Percentiles rank a stretch among this genome's conserved stretches.
Evolutionary conservation across 2,329 filamentous ascomycete species (phyloP).

Genomic region (Penicillium thymicola): DNA sequence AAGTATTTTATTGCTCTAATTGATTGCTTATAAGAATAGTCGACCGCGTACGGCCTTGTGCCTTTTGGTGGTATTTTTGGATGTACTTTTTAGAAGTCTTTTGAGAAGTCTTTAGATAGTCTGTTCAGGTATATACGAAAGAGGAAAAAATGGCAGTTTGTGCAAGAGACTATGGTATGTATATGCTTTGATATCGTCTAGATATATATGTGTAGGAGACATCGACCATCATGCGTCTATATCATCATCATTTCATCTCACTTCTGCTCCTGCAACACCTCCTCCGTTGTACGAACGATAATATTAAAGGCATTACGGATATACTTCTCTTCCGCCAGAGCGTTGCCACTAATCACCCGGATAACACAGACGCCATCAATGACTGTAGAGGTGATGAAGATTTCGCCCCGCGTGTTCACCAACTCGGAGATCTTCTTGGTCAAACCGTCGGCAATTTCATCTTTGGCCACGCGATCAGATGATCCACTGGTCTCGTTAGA

Average conservation of each 20-base stretch:
- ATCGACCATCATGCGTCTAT: background rate
- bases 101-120: too few species aligned
- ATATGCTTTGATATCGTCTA: background rate
- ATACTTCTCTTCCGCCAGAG: slow-evolving; percentile 67
- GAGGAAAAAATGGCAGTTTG: too few species aligned
- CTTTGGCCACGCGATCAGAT: slow-evolving; percentile 25
- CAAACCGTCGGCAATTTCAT: slow-evolving; percentile 60
- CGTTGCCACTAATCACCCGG: slow-evolving; percentile 71
- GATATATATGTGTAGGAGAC: background rate
- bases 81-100: too few species aligned
- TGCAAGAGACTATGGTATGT: too few species aligned
- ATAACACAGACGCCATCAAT: slow-evolving; percentile 74
- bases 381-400: slow-evolving; percentile 77
- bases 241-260: background rate
- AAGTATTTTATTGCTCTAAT: background rate
- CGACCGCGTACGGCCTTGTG: too few species aligned
- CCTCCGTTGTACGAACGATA: slow-evolving; percentile 63
- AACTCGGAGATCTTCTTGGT: slow-evolving; percentile 73
- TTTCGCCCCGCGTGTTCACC: slow-evolving; percentile 70
- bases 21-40: background rate
- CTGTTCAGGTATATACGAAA: too few species aligned
- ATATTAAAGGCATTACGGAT: slow-evolving; percentile 71
- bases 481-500: slow-evolving; percentile 12
- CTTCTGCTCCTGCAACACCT: slow-evolving; percentile 35
- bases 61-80: too few species aligned